These are phyloP conservation scores for Knufia fluminis DNA, from an alignment of 2,329 filamentous ascomycete genomes.

Conservation along the genomic window DNA sequence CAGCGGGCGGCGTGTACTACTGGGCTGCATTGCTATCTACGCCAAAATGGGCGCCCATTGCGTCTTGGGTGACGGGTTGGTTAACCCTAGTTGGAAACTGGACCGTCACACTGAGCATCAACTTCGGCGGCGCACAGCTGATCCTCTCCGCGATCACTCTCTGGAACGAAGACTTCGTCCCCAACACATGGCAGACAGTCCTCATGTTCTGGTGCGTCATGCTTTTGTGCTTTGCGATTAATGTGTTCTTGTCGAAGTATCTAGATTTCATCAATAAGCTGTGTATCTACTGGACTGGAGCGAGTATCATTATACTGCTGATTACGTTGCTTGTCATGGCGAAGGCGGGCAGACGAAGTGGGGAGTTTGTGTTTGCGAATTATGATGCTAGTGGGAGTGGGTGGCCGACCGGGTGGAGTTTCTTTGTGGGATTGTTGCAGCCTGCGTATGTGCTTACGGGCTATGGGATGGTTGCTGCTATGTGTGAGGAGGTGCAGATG, in stretches of 20 bases:
- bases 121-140: slow-evolving; percentile 63
- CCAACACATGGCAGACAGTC: slow-evolving; percentile 61
- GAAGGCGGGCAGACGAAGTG: slow-evolving; percentile 33
- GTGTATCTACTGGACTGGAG: slow-evolving; percentile 63
- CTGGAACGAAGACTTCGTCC: slow-evolving; percentile 57
- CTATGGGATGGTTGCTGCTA: slow-evolving; percentile 55
- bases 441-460: slow-evolving; percentile 35
- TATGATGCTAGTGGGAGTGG: slow-evolving; percentile 39
- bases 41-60: slow-evolving; percentile 55
- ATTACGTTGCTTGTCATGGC: slow-evolving; percentile 39
- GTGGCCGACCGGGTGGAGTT: slow-evolving; percentile 54
- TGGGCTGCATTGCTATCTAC: slow-evolving; percentile 61
- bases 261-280: slow-evolving; percentile 63
- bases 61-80: slow-evolving; percentile 64
- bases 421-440: slow-evolving; percentile 43
- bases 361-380: slow-evolving; percentile 46
- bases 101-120: slow-evolving; percentile 59
- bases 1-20: slow-evolving; percentile 62
- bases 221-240: slow-evolving; percentile 54
- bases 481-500: slow-evolving; percentile 42
- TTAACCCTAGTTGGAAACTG: slow-evolving; percentile 64
- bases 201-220: slow-evolving; percentile 65
- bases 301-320: slow-evolving; percentile 45
- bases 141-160: slow-evolving; percentile 60
- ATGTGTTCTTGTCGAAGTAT: slow-evolving; percentile 54